Evolutionary conservation across 2,329 filamentous ascomycete species (phyloP), one percentile per base, ranked within the genome.

Genomic region (Colletotrichum destructivum): DNA sequence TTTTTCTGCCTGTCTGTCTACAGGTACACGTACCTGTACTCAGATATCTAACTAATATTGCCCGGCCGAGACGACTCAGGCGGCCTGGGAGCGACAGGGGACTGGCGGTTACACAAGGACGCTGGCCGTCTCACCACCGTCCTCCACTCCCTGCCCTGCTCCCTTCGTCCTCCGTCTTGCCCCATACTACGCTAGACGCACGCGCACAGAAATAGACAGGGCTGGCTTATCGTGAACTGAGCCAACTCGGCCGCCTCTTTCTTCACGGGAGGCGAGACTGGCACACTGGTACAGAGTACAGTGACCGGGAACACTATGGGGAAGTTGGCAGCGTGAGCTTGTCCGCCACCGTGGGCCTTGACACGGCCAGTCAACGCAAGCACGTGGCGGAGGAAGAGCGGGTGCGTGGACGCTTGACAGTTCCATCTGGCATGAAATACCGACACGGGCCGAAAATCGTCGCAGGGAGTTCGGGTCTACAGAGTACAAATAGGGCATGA

Each of bases 171-270:
- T 42, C 16, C 40, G 38, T 49, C 46, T 38, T 69, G 26, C 64
- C 57, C 68, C 51, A 52, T 71, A 62, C 49, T 68, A 38, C 63
- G 57, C 68, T 71, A 71, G 52, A 47, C 59, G 59, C 64, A 71
- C 64, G 59, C 59, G 59, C 64, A 68, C 52, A 51, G 69, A 54
- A 71, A 59, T 59, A 44, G 47, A 16, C 47, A 71, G 63, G 57
- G 63, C 57, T 63, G 57, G 63, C 51, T 63, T 60, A 63, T 71
- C 64, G 59, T 40, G n/a, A 13, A 13, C 31, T 63, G 64, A 63
- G 64, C 69, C 52, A 46, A 57, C n/a, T 18, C 54, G 54, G 42
- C 42, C 44, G 9, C 42, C 54, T 35, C 4, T 56, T 7, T 1
- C 13, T 51, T 55, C 60, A 69, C 18, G 60, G 54, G 54, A 60